Evolutionary conservation across 805 yeast genomes (phyloP).

Genomic region (Metschnikowia santaceciliae): DNA sequence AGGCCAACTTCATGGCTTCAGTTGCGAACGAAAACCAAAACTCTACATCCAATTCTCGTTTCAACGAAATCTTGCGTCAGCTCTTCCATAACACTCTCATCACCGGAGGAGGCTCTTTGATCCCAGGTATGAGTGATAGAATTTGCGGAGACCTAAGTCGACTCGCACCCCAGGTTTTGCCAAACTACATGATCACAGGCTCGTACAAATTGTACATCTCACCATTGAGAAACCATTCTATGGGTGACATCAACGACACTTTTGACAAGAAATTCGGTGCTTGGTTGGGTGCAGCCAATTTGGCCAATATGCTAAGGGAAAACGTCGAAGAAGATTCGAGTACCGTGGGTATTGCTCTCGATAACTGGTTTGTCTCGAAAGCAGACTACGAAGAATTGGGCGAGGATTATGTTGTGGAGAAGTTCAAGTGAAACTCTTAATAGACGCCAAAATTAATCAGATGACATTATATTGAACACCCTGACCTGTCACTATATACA

Average conservation of each 20-base stretch:
- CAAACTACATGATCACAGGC: conserved; percentile 38
- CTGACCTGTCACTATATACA: not conserved
- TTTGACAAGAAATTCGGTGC: conserved; percentile 56
- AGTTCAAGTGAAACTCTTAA: conserved; percentile 31
- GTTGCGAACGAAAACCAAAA: conserved; percentile 19
- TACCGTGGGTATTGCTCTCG: conserved; percentile 36
- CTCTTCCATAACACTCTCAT: conserved; percentile 45
- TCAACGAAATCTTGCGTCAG: conserved; percentile 37
- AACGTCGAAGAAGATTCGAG: conserved; percentile 19
- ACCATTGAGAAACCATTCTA: conserved; percentile 23
- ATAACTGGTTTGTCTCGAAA: conserved; percentile 54
- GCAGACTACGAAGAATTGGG: conserved; percentile 67
- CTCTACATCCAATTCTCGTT: conserved; percentile 28
- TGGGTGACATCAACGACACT: conserved; percentile 29
- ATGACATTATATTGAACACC: not conserved
- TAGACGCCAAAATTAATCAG: not conserved
- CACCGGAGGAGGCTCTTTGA: conserved; percentile 57
- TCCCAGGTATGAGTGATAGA: conserved; percentile 54
- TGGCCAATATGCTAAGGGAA: conserved; percentile 59
- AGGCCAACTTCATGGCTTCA: conserved; percentile 28
- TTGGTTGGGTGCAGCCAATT: conserved; percentile 73
- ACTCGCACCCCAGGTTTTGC: conserved; percentile 42
- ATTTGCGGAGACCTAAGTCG: conserved; percentile 52
- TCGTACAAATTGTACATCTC: conserved; percentile 18
- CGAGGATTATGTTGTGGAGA: conserved; percentile 41